phyloP scores from a whole-genome alignment of 345 rosid genomes.

The Sisymbrium altissimum region DNA sequence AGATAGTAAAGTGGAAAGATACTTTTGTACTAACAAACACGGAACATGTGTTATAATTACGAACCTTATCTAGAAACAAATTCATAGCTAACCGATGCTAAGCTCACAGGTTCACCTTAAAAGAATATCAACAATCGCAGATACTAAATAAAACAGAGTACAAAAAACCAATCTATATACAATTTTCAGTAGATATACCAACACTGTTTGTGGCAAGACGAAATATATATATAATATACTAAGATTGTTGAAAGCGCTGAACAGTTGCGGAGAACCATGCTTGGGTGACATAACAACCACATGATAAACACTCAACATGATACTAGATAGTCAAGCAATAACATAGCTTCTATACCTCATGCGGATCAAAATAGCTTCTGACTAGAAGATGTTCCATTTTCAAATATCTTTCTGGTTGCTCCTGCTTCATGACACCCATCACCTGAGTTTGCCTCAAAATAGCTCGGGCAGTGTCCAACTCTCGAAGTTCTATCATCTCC shows the following conservation, averaged over 20 bases:
- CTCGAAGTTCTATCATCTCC: constrained; percentile 98
- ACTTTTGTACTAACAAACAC: not conserved
- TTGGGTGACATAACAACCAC: constrained; percentile 1
- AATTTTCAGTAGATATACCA: constrained; percentile 2
- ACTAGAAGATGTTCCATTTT: constrained; percentile 91
- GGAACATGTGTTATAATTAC: not conserved
- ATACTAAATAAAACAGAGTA: not conserved
- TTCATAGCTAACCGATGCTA: not conserved
- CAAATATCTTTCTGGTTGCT: constrained; percentile 95
- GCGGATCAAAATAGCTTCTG: constrained; percentile 92
- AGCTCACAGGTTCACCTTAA: not conserved
- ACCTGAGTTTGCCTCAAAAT: constrained; percentile 95
- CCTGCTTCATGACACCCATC: constrained; percentile 99
- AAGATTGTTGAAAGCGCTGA: not conserved
- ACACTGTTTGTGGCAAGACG: not conserved
- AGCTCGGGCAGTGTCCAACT: constrained; percentile 93
- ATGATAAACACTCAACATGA: not conserved
- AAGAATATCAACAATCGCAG: not conserved
- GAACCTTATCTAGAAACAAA: not conserved
- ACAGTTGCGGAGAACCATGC: not conserved
- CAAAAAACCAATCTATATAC: not conserved
- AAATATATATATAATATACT: not conserved
- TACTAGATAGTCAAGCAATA: not conserved
- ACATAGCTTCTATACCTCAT: constrained; percentile 57
- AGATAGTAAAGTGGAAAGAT: not conserved